Conservation (phyloP, 2,329 filamentous ascomycete species). For the Cyanodermella asteris region DNA sequence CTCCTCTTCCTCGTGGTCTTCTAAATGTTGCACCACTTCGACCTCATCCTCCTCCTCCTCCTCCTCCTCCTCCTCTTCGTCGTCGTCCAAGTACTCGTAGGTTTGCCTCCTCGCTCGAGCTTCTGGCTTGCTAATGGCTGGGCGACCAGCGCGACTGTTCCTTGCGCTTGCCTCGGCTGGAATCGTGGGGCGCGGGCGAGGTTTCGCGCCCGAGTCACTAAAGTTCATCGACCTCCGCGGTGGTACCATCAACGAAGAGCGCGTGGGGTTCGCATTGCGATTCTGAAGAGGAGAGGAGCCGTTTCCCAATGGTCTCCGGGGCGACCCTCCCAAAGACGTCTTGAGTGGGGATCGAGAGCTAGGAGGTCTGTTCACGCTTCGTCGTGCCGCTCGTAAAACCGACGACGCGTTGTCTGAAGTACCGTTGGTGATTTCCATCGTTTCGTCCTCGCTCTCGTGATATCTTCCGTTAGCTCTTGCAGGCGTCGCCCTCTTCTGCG, state of each 20-base stretch:
- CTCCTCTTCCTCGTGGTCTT: conserved; percentile 10
- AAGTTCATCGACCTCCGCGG: too few relatives aligned
- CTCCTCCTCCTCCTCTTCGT: conserved; percentile 15
- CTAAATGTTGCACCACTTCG: conserved; percentile 11
- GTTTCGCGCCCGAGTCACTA: too few relatives aligned
- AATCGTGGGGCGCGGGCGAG: too few relatives aligned
- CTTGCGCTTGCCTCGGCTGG: too few relatives aligned
- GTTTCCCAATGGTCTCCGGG: conserved; percentile 20
- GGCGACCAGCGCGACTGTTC: too few relatives aligned
- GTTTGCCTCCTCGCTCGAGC: conserved; percentile 9
- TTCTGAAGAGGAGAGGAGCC: conserved; percentile 15
- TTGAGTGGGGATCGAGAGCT: conserved; percentile 24
- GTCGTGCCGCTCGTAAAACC: conserved; percentile 13
- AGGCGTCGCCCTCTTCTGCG: conserved; percentile 43
- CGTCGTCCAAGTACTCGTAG: conserved; percentile 11
- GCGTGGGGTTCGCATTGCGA: conserved; percentile 16
- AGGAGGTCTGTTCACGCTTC: conserved; percentile 17
- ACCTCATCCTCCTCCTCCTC: too few relatives aligned
- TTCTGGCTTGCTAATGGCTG: conserved; percentile 4
- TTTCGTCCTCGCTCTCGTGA: conserved; percentile 28
- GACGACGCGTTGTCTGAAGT: conserved; percentile 15
- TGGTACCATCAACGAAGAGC: too few relatives aligned
- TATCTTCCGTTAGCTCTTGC: conserved; percentile 10
- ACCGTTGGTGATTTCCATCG: conserved; percentile 45
- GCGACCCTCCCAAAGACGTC: conserved; percentile 19